A percentile compares a stretch with the other conserved stretches of the same genome.
These are phyloP conservation scores for Xylaria scruposa DNA, from an alignment of 495 filamentous ascomycete genomes.

Conservation along the genomic window DNA sequence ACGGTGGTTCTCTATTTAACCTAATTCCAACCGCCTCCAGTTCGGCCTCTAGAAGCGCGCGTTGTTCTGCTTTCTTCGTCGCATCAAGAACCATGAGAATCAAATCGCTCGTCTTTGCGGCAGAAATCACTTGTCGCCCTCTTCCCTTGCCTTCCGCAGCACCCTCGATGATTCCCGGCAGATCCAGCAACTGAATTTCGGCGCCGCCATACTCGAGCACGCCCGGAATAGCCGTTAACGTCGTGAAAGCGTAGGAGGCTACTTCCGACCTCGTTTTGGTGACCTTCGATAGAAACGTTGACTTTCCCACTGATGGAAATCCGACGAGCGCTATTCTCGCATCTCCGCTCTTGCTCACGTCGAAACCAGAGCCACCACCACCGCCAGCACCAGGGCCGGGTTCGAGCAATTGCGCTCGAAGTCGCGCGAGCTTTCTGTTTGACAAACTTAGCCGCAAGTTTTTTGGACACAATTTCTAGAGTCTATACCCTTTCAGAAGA, in stretches of 20 bases:
- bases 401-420: slow-evolving; percentile 94
- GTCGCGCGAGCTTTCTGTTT: slow-evolving; percentile 88
- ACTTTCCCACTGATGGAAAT: slow-evolving; percentile 98
- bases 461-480: background rate
- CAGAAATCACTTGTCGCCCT: slow-evolving; percentile 96
- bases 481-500: slow-evolving; percentile 86
- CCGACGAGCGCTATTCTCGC: slow-evolving; percentile 97
- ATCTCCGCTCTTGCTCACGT: slow-evolving; percentile 96
- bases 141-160: slow-evolving; percentile 95
- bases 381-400: slow-evolving; percentile 81
- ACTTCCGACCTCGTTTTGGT: slow-evolving; percentile 98
- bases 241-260: slow-evolving; percentile 97
- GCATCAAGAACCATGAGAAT: slow-evolving; percentile 98
- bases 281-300: slow-evolving; percentile 97
- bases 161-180: slow-evolving; percentile 98
- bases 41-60: slow-evolving; percentile 87
- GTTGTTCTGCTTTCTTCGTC: slow-evolving; percentile 94
- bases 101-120: slow-evolving; percentile 98
- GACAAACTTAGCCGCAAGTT: slow-evolving; percentile 12
- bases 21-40: slow-evolving; percentile 96
- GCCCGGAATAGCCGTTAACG: slow-evolving; percentile 95
- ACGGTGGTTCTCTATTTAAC: slow-evolving; percentile 92
- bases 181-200: slow-evolving; percentile 97
- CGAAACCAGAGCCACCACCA: slow-evolving; percentile 81
- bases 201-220: slow-evolving; percentile 98